phyloP scores from a whole-genome alignment of 2,329 filamentous ascomycete species.

The Aspergillus terreus region DNA sequence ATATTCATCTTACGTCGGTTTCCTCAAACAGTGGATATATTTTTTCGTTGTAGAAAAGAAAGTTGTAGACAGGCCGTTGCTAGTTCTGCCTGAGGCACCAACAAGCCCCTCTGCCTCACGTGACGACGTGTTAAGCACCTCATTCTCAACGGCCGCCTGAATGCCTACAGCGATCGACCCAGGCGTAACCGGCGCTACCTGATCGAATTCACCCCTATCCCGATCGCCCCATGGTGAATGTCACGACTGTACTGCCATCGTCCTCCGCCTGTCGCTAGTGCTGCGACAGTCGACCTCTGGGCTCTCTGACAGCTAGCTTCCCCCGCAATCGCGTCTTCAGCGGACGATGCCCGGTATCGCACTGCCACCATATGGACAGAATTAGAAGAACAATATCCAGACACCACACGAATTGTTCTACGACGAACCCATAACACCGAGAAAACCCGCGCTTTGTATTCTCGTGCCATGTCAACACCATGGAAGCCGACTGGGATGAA shows the following conservation, averaged over 20 bases:
- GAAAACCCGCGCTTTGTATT: conserved; percentile 1
- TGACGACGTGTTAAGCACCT: conserved; percentile 10
- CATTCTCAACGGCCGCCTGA: conserved; percentile 2
- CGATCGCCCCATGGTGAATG: neutral
- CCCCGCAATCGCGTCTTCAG: conserved; percentile 35
- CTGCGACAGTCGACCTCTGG: neutral
- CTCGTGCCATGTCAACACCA: conserved; percentile 24
- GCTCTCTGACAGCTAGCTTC: conserved; percentile 18
- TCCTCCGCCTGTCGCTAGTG: neutral
- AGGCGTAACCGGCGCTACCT: neutral
- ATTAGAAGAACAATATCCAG: conserved; percentile 12
- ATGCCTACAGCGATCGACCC: neutral
- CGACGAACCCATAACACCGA: neutral
- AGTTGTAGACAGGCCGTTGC: neutral
- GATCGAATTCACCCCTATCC: neutral
- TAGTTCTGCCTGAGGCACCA: conserved; percentile 1
- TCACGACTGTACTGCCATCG: neutral
- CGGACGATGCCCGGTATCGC: conserved; percentile 33
- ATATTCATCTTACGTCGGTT: too few species aligned
- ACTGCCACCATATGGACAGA: conserved; percentile 30
- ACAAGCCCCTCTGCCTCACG: conserved; percentile 4
- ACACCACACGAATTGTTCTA: neutral
- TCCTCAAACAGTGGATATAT: too few species aligned
- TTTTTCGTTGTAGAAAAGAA: too few species aligned
- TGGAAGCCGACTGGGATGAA: conserved; percentile 56